Conservation (phyloP, 768 basidiomycete species). For the Baorangia bicolor region DNA sequence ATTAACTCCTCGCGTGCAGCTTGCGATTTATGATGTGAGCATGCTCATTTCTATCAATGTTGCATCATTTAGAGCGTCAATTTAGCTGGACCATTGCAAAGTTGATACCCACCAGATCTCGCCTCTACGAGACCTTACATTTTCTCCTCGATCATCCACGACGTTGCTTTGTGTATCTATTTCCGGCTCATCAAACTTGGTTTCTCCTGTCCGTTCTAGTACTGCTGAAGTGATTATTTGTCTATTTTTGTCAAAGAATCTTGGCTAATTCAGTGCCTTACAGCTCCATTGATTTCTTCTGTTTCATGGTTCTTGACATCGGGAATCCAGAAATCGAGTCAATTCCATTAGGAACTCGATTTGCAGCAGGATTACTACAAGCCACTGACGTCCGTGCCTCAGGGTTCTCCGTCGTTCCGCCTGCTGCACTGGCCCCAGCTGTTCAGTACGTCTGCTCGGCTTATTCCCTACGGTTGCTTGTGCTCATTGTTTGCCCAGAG, state of each 20-base stretch:
- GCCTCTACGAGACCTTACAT: conserved; percentile 72
- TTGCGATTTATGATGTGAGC: conserved; percentile 81
- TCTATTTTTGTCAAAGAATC: background rate
- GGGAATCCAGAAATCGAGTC: conserved; percentile 65
- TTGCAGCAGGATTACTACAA: conserved; percentile 78
- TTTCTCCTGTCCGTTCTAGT: conserved; percentile 73
- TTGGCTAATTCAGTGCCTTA: background rate
- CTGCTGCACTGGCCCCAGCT: conserved; percentile 80
- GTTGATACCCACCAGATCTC: conserved; percentile 55
- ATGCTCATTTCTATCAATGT: background rate
- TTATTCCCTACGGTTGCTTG: background rate
- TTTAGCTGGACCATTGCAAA: conserved; percentile 74
- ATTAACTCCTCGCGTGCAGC: conserved; percentile 36
- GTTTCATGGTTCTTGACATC: conserved; percentile 86
- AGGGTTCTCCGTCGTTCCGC: conserved; percentile 76
- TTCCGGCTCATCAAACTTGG: conserved; percentile 94
- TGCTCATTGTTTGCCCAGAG: conserved; percentile 41
- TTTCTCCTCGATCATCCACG: conserved; percentile 96
- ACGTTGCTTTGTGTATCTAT: conserved; percentile 86
- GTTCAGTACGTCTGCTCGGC: conserved; percentile 61
- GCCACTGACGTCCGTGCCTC: conserved; percentile 80
- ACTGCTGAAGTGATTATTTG: conserved; percentile 53
- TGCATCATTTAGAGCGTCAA: conserved; percentile 1
- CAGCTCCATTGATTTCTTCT: conserved; percentile 84
- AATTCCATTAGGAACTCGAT: conserved; percentile 68